Conservation (phyloP, 1,139 yeast genomes). For the Kodamaea sp. region DNA sequence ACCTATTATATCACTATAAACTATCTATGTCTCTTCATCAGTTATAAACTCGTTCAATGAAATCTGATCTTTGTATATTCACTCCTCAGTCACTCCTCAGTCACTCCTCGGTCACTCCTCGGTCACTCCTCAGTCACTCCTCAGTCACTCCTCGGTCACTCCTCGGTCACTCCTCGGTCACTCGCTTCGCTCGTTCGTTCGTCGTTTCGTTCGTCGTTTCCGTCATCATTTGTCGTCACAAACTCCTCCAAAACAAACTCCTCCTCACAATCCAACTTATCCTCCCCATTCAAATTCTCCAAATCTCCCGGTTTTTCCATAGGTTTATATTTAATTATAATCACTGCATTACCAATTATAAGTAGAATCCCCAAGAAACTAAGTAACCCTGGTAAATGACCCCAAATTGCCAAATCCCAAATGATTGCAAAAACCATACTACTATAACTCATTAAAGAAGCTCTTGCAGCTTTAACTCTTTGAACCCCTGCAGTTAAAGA, state of each 20-base stretch:
- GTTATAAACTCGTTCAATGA: constrained; percentile 7
- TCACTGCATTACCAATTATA: constrained; percentile 63
- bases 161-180: too few relatives aligned
- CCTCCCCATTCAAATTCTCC: constrained; percentile 6
- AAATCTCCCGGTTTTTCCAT: constrained; percentile 5
- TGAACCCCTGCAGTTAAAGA: constrained; percentile 80
- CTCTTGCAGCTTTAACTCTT: constrained; percentile 74
- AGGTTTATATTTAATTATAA: constrained; percentile 54
- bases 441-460: constrained; percentile 70
- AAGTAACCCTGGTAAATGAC: constrained; percentile 66
- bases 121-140: too few relatives aligned
- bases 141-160: too few relatives aligned
- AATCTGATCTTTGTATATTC: constrained; percentile 1
- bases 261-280: constrained; percentile 10
- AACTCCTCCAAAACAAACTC: constrained; percentile 18
- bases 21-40: constrained; percentile 3
- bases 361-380: constrained; percentile 67
- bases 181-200: neutral
- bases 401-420: constrained; percentile 72
- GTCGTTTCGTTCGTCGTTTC: constrained; percentile 8
- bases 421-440: constrained; percentile 76
- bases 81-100: too few relatives aligned
- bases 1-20: too few relatives aligned
- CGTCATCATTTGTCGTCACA: constrained; percentile 17
- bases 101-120: too few relatives aligned